Base-by-base conservation (phyloP, 495 filamentous ascomycete species). In the Coniosporium apollinis region DNA sequence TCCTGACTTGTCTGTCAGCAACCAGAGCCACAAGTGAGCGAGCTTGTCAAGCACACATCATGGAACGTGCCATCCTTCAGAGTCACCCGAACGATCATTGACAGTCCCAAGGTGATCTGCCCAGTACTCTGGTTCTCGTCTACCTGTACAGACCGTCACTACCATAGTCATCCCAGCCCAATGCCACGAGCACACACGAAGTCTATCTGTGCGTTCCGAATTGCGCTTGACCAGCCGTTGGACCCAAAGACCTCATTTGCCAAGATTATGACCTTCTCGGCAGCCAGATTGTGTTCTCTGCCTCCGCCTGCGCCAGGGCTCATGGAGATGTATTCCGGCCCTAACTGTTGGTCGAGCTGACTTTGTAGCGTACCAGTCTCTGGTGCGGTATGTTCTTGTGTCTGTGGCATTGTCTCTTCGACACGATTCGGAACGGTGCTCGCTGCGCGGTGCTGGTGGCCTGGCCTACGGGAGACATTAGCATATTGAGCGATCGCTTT, bases 211-310 rank as follows among this genome's bases (percentile, higher is more conserved):
- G 92, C 75, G 43, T 84, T 77, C 49, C 79, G 77, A 34, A 99
- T 91, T 30, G 74, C 70, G 36, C 79, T 89, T 10, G 82, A 92
- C 89, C 89, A 99, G 28, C 89, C 89, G 57, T 96, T 94, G 63
- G 96, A 99, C 6, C 89, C 89, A 58, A 99, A 94, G 3, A 96
- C 80, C 46, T 99, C 84, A 49, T 99, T 99, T 21, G 89, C 89
- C 22, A 99, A 74, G 34, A 78, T 80, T 45, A 99, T 96, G 54
- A 75, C 81, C 59, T 96, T 96, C 45, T 96, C 84, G 4, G 81
- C 84, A 7, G 79, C 70, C 20, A 99, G 64, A 58, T 99, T 96
- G 49, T 91, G 81, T 13, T 96, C 76, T 53, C 81, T 87, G 37
- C 73, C 70, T 28, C 84, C 85, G 0, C 71, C 74, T 4, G 81